phyloP scores from a whole-genome alignment of 169 alveolate species.

The Plasmodium reichenowi region DNA sequence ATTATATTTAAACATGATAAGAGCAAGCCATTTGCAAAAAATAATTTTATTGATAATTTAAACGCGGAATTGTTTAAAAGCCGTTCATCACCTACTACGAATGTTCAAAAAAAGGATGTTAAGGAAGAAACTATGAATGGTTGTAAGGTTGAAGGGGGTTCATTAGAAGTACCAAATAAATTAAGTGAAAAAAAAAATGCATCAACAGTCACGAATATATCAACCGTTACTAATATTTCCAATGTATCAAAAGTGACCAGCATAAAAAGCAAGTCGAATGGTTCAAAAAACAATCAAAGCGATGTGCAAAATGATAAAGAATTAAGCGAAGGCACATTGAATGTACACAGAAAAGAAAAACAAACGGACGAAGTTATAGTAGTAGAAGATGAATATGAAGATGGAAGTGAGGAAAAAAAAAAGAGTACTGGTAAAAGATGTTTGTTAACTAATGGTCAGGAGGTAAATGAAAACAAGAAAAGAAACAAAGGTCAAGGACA shows the following conservation, averaged over 20 bases:
- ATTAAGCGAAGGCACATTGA: not conserved
- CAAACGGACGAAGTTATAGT: not conserved
- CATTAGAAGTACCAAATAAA: no score
- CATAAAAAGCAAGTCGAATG: not conserved
- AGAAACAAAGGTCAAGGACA: not conserved
- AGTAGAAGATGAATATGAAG: conserved; percentile 28
- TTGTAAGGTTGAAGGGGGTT: not conserved
- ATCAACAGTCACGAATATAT: no score
- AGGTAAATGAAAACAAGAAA: not conserved
- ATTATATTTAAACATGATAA: conserved; percentile 63
- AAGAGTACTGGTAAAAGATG: conserved; percentile 1
- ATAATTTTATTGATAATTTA: conserved; percentile 44
- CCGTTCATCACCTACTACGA: conserved; percentile 2
- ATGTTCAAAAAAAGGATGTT: not conserved
- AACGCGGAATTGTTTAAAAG: conserved; percentile 1
- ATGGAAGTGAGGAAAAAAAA: not conserved
- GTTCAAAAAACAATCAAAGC: not conserved
- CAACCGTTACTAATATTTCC: no score
- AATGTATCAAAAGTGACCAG: not conserved
- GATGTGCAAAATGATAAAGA: not conserved
- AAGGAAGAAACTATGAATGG: conserved; percentile 11
- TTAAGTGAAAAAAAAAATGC: no score
- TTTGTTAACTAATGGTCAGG: not conserved
- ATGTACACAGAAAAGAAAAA: conserved; percentile 7
- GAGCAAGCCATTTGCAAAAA: conserved; percentile 10